Conservation (phyloP, 345 rosid genomes). For the Mercurialis annua region DNA sequence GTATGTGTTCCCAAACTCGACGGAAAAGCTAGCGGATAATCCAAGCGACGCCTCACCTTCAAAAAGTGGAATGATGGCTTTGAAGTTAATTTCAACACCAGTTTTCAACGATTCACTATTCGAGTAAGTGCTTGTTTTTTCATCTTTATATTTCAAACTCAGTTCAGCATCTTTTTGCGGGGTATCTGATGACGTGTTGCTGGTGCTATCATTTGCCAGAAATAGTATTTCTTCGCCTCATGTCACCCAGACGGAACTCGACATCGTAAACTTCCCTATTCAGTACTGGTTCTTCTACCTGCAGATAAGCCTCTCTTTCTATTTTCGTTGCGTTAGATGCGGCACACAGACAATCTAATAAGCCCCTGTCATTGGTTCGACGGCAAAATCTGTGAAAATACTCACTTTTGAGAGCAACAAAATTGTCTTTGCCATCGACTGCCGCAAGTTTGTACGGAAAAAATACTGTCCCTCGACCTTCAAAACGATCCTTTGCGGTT, state of each 20-base stretch:
- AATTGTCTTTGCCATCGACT: background rate
- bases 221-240: background rate
- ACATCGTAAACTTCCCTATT: background rate
- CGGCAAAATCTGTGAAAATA: background rate
- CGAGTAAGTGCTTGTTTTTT: too few species aligned
- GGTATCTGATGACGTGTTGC: too few species aligned
- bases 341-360: background rate
- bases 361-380: background rate
- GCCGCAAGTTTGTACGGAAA: background rate
- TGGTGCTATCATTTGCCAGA: too few species aligned
- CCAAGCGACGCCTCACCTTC: too few species aligned
- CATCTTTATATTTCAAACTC: too few species aligned
- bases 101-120: background rate
- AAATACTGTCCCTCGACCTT: background rate
- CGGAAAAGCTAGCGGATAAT: too few species aligned
- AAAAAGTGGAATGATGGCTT: too few species aligned
- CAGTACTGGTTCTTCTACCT: background rate
- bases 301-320: background rate
- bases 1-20: background rate
- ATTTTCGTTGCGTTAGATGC: background rate
- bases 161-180: too few species aligned
- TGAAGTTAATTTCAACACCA: background rate
- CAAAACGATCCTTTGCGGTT: background rate
- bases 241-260: background rate
- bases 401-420: background rate